These are phyloP conservation scores for Paracoccidioides lutzii DNA, from an alignment of 2,329 filamentous ascomycete genomes.

Conservation along the genomic window DNA sequence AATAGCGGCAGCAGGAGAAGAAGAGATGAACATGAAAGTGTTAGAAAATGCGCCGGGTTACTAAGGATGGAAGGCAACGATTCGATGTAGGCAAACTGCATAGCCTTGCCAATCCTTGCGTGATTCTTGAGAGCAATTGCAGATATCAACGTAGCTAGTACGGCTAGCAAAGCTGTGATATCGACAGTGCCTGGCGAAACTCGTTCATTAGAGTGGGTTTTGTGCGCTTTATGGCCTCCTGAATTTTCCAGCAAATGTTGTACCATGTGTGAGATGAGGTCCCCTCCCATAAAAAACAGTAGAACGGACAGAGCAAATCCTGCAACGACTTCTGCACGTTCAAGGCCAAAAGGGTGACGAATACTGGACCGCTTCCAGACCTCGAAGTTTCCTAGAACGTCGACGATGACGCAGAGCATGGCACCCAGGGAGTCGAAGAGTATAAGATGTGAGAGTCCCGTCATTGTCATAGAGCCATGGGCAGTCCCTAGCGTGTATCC, in stretches of 20 bases:
- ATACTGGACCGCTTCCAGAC: conserved; percentile 91
- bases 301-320: conserved; percentile 95
- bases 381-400: conserved; percentile 92
- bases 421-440: conserved; percentile 93
- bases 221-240: conserved; percentile 59
- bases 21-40: conserved; percentile 69
- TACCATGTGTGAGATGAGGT: conserved; percentile 83
- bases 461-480: conserved; percentile 77
- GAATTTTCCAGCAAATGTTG: conserved; percentile 81
- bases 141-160: conserved; percentile 69
- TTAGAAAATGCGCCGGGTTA: conserved; percentile 91
- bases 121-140: conserved; percentile 84
- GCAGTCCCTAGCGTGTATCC: conserved; percentile 76
- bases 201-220: conserved; percentile 51
- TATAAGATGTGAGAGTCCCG: conserved; percentile 80
- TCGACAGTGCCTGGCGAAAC: conserved; percentile 68
- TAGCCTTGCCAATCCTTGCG: conserved; percentile 78
- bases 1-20: conserved; percentile 73
- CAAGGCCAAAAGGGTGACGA: conserved; percentile 82
- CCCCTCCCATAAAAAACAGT: conserved; percentile 92
- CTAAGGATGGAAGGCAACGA: conserved; percentile 74
- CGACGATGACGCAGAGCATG: conserved; percentile 78
- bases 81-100: conserved; percentile 72
- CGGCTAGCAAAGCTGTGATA: conserved; percentile 66
- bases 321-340: conserved; percentile 83